phyloP scores from a whole-genome alignment of 306 rosid species.

The Leucaena leucocephala region DNA sequence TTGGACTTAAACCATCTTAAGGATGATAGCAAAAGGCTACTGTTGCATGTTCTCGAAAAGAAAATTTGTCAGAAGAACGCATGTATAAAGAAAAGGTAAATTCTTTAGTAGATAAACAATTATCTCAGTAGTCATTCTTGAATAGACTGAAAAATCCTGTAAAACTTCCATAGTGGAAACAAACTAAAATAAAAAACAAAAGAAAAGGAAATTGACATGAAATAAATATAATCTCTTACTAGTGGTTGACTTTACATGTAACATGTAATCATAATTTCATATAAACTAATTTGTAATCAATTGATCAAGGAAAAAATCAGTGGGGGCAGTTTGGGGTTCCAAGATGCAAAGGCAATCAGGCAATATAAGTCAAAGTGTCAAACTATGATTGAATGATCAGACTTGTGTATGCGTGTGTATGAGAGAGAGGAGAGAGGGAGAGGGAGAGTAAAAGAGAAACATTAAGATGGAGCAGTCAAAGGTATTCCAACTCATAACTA shows the following conservation, averaged over 20 bases:
- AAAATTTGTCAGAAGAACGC: neutral
- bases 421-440: neutral
- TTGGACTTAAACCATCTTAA: neutral
- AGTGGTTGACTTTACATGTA: neutral
- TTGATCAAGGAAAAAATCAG: neutral
- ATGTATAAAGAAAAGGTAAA: neutral
- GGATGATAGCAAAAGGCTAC: neutral
- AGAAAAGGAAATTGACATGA: no score
- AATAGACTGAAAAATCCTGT: neutral
- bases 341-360: neutral
- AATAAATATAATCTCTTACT: no score
- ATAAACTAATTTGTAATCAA: neutral
- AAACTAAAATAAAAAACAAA: no score
- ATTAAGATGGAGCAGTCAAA: constrained; percentile 16
- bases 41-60: neutral
- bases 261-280: no score
- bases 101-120: neutral
- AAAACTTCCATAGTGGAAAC: neutral
- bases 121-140: neutral
- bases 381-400: neutral
- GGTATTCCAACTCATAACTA: constrained; percentile 34
- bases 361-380: constrained; percentile 4
- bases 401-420: neutral
- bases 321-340: neutral
- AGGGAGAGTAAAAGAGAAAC: neutral